Evolutionary conservation across 1,284 basidiomycete species (phyloP).

Genomic region (Moesziomyces aphidis): DNA sequence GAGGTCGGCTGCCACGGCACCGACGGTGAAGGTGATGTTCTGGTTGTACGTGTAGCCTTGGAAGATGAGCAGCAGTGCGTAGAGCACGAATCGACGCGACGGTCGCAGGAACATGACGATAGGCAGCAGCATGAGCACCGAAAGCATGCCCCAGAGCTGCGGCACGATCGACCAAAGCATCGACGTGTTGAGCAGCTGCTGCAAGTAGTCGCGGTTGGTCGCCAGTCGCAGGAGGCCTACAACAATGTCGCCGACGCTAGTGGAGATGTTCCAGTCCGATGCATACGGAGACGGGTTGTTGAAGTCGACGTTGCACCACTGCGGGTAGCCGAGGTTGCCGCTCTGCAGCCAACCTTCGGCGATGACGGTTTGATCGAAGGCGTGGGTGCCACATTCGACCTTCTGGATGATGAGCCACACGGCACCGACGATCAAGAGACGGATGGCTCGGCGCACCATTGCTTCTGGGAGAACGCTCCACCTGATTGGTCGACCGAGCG

Average conservation of each 20-base stretch:
- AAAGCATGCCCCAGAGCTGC: slow-evolving; percentile 69
- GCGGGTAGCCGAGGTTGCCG: slow-evolving; percentile 67
- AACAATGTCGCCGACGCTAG: slow-evolving; percentile 66
- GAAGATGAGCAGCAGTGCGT: slow-evolving; percentile 54
- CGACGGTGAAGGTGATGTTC: slow-evolving; percentile 65
- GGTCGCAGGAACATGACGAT: slow-evolving; percentile 66
- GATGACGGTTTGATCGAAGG: slow-evolving; percentile 61
- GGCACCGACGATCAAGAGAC: slow-evolving; percentile 68
- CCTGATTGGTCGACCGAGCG: slow-evolving; percentile 63
- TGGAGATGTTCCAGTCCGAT: slow-evolving; percentile 34
- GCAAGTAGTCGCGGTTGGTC: slow-evolving; percentile 68
- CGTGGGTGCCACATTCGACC: slow-evolving; percentile 54
- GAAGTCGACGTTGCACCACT: slow-evolving; percentile 68
- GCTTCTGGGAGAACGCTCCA: slow-evolving; percentile 66
- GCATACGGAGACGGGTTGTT: slow-evolving; percentile 32
- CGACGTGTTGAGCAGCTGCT: slow-evolving; percentile 68
- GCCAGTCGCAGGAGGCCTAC: slow-evolving; percentile 68
- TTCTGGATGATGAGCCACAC: slow-evolving; percentile 68
- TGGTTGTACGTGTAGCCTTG: slow-evolving; percentile 31
- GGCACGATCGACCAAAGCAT: slow-evolving; percentile 69
- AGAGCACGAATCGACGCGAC: slow-evolving; percentile 67
- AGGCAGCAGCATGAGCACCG: slow-evolving; percentile 68
- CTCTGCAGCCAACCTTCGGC: slow-evolving; percentile 60
- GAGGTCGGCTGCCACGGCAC: slow-evolving; percentile 68
- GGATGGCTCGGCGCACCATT: slow-evolving; percentile 68